phyloP scores from a whole-genome alignment of 495 filamentous ascomycete species.

The Penicillium cinerascens region DNA sequence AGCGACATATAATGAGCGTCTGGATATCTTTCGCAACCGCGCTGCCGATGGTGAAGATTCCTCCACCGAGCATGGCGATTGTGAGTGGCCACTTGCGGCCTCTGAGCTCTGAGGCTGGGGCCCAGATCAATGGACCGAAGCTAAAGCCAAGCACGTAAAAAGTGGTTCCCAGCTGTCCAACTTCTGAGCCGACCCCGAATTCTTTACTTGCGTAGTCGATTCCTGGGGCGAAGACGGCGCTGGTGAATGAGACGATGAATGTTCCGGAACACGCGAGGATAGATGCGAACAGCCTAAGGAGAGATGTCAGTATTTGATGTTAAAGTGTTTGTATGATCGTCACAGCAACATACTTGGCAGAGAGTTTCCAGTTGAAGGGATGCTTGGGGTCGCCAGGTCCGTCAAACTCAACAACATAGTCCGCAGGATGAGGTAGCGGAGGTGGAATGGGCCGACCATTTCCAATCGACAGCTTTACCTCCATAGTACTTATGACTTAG shows the following conservation, averaged over 20 bases:
- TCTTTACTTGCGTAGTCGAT: slow-evolving; percentile 37
- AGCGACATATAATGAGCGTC: slow-evolving; percentile 50
- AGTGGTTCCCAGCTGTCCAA: slow-evolving; percentile 49
- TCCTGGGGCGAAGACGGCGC: slow-evolving; percentile 53
- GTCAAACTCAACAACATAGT: slow-evolving; percentile 54
- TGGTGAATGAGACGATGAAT: slow-evolving; percentile 50
- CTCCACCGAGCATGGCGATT: slow-evolving; percentile 48
- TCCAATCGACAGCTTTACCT: slow-evolving; percentile 23
- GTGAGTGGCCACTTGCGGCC: slow-evolving; percentile 58
- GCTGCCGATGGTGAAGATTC: slow-evolving; percentile 53
- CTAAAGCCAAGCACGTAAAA: slow-evolving; percentile 54
- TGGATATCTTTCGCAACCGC: slow-evolving; percentile 57
- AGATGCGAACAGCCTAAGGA: slow-evolving; percentile 26
- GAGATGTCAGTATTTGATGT: background rate
- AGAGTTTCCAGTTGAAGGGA: slow-evolving; percentile 50
- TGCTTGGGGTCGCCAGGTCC: slow-evolving; percentile 48
- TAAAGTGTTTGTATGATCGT: slow-evolving; percentile 7
- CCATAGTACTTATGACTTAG: background rate
- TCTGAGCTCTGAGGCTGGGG: slow-evolving; percentile 72
- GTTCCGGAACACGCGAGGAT: slow-evolving; percentile 46
- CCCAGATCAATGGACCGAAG: slow-evolving; percentile 55
- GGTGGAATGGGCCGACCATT: slow-evolving; percentile 40
- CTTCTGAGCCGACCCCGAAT: slow-evolving; percentile 46
- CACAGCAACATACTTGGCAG: slow-evolving; percentile 22
- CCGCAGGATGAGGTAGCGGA: slow-evolving; percentile 32